Base-by-base conservation (phyloP, 139 green algal genomes). In the Eudorina sp. region DNA sequence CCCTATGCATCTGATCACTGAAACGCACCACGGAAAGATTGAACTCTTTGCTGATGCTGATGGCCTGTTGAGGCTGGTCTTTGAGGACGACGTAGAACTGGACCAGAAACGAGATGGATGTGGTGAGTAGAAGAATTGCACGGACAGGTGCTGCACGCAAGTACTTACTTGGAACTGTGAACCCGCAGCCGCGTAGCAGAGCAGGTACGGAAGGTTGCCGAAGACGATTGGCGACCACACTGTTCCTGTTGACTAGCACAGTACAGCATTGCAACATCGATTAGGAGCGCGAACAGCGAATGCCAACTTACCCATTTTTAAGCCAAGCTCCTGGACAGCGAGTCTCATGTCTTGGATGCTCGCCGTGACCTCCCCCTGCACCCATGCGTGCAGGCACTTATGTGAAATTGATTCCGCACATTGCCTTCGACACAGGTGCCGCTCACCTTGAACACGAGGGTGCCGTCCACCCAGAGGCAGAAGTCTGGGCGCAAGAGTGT, bases 361-460 rank as follows among this genome's bases (percentile, higher is more conserved):
- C 69, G 69, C 40, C 69, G 53, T 77, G 40, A 55, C 69, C 69
- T 77, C 69, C 69, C 69, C 69, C 69, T 77, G 69, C n/a, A n/a
- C n/a, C n/a, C n/a, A n/a, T n/a, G n/a, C n/a, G n/a, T n/a, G n/a
- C n/a, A n/a, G 18, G 40, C 38, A 53, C 40, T 21, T 19, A 77
- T n/a, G n/a, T n/a, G n/a, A n/a, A n/a, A n/a, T n/a, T n/a, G n/a
- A n/a, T n/a, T n/a, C 69, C 40, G 3, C 69, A 53, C 40, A 77
- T 34, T 53, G 69, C 62, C 62, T 43, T 72, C 62, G n/a, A 77
- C 69, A 38, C 40, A 34, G 40, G 40, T 53, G 34, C 2, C 69
- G 40, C 69, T 77, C 69, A 77, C 69, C 69, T 77, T 77, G 69
- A 77, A 77, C 69, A 77, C 69, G 40, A 77, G 69, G 21, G 69